Base-by-base conservation (phyloP, 345 rosid genomes). In the Syzygium aromaticum region DNA sequence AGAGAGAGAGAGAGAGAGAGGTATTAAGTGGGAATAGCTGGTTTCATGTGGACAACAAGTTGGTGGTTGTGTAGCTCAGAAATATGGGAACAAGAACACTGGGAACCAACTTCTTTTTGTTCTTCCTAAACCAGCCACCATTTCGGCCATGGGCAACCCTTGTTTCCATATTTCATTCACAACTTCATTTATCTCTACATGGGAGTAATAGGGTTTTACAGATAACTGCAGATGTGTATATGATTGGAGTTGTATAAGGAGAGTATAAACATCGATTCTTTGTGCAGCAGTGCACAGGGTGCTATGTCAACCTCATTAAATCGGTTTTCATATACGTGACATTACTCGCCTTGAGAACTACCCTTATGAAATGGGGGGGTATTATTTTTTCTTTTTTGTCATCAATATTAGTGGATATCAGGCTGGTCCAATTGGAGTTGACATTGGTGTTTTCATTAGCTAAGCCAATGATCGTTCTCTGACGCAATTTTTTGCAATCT, bases 371-470 rank as follows among this genome's bases (percentile, higher is more conserved):
- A 64, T 23, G 33, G 57, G 67, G 52, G 25, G 15, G 23, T 25
- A 46, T 10, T 30, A 12, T 21, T 64, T 51, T 77, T 73, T 28
- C 46, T 46, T 67, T 49, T 51, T 7, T n/a, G 6, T 33, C 67
- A 10, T 56, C 54, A 84, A 22, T 14, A 83, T 73, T 43, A 87
- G 89, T 90, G 90, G 89, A 59, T 51, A 67, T 84, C 77, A 46
- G 80, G 84, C 86, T 85, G 89, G 89, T 88, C 90, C 84, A 87
- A 84, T 87, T 59, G 85, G 84, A 90, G 46, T 40, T 51, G 57
- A 85, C 82, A 61, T 86, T 51, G 53, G 89, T 85, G 89, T 46
- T 83, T 27, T 52, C 16, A 77, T 56, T 57, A 43, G 86, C 80
- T 27, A 77, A 77, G 84, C 88, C 90, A 84, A 87, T 86, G n/a